These are phyloP conservation scores for Thelonectria discophora DNA, from an alignment of 2,329 filamentous ascomycete species.

Conservation along the genomic window DNA sequence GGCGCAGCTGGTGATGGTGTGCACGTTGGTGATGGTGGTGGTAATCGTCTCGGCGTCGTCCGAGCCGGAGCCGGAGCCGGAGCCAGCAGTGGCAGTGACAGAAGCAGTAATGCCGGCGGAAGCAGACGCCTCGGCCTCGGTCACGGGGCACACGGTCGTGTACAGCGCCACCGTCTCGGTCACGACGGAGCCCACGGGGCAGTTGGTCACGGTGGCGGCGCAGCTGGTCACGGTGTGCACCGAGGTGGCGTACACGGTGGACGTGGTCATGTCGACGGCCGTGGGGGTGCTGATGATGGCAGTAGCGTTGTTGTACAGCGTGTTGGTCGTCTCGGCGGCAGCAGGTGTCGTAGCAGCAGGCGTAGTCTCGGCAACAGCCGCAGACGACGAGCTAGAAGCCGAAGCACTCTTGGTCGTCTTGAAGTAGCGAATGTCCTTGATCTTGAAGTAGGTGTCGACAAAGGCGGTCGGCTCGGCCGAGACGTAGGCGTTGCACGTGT, in stretches of 20 bases:
- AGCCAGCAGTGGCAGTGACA: conserved; percentile 18
- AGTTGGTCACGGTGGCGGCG: conserved; percentile 58
- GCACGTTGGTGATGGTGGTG: conserved; percentile 28
- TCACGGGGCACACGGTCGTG: conserved; percentile 54
- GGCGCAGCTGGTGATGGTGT: conserved; percentile 32
- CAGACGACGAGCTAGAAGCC: neutral
- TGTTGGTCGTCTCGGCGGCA: conserved; percentile 8
- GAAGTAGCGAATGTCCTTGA: conserved; percentile 54
- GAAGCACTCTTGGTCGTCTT: conserved; percentile 33
- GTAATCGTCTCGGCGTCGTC: conserved; percentile 26
- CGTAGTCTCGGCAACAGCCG: neutral
- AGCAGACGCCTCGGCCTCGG: conserved; percentile 7
- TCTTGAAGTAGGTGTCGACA: conserved; percentile 53
- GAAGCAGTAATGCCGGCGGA: neutral
- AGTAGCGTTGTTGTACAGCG: conserved; percentile 18
- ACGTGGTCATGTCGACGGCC: conserved; percentile 38
- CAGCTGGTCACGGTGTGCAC: conserved; percentile 17
- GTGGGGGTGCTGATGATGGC: neutral
- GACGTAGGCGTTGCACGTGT: conserved; percentile 51
- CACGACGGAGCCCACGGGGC: conserved; percentile 52
- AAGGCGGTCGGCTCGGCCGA: conserved; percentile 48
- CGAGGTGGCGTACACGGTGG: conserved; percentile 46
- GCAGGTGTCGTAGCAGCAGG: neutral
- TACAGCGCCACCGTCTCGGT: conserved; percentile 51
- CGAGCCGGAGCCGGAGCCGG: conserved; percentile 4